Conservation (phyloP, 257 asterid species). For the Penstemon davidsonii region DNA sequence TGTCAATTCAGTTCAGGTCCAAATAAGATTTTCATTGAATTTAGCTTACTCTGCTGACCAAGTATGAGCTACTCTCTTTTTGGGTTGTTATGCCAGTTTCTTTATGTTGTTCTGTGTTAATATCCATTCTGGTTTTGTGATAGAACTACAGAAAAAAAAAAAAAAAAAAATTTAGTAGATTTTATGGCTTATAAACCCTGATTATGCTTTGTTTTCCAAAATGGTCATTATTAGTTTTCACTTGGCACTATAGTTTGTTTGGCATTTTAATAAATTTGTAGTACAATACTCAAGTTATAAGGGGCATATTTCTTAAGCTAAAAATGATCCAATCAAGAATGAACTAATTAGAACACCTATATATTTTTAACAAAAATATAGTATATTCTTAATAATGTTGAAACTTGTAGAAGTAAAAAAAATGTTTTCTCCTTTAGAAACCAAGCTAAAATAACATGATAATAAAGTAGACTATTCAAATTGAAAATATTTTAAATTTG, state of each 20-base stretch:
- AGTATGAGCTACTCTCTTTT: slow-evolving; percentile 6
- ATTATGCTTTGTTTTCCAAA: not conserved
- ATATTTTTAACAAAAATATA: too few relatives aligned
- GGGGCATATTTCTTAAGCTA: too few relatives aligned
- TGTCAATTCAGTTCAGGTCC: slow-evolving; percentile 28
- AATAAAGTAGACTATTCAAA: too few relatives aligned
- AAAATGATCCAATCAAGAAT: too few relatives aligned
- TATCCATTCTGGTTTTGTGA: slow-evolving; percentile 13
- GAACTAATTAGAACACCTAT: too few relatives aligned
- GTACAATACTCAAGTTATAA: too few relatives aligned
- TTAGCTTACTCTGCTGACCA: slow-evolving; percentile 17
- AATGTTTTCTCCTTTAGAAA: not conserved
- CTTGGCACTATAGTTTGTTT: not conserved
- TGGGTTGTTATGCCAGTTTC: slow-evolving; percentile 13
- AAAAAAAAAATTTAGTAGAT: not conserved
- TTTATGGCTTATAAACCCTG: not conserved
- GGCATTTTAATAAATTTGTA: not conserved
- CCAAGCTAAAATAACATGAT: too few relatives aligned
- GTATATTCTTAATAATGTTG: not conserved
- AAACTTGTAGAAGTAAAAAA: not conserved
- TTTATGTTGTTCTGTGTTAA: slow-evolving; percentile 1
- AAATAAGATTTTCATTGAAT: slow-evolving; percentile 17
- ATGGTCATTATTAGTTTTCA: not conserved
- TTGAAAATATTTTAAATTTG: too few relatives aligned
- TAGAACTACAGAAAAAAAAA: not conserved